These are phyloP conservation scores for Diaporthe helianthi DNA, from an alignment of 2,329 filamentous ascomycete genomes.

Conservation along the genomic window DNA sequence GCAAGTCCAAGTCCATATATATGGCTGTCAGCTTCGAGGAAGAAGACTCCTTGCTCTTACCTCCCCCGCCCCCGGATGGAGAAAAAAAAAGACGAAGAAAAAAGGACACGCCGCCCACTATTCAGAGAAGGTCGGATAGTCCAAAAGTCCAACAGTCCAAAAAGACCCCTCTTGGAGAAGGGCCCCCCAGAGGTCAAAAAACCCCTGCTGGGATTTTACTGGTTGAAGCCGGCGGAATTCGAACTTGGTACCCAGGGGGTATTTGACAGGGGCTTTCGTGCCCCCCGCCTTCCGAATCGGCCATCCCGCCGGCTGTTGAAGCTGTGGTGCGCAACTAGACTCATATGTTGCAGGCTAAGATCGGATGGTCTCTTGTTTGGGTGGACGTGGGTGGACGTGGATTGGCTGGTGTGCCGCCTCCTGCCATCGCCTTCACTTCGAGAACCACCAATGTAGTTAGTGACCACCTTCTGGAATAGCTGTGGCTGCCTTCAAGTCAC, in stretches of 20 bases:
- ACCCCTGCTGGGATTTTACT: background rate
- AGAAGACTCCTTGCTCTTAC: too few relatives aligned
- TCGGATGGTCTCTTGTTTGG: background rate
- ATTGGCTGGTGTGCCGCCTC: background rate
- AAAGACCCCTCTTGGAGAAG: background rate
- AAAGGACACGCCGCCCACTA: background rate
- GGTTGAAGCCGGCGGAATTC: constrained; percentile 2
- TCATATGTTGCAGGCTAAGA: background rate
- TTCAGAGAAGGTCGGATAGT: too few relatives aligned
- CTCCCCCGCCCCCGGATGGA: too few relatives aligned
- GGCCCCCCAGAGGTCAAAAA: constrained; percentile 1
- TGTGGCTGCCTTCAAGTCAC: background rate
- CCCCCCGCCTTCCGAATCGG: constrained; percentile 14
- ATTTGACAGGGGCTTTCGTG: background rate
- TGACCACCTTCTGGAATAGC: background rate
- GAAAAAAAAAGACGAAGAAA: too few relatives aligned
- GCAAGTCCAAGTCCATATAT: background rate
- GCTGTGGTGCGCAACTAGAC: background rate
- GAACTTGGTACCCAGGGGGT: background rate
- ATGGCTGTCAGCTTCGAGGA: background rate
- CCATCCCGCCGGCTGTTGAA: constrained; percentile 9
- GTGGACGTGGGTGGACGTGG: background rate
- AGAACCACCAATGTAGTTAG: background rate
- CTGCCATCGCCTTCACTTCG: background rate
- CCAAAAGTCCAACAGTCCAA: background rate